Conservation (phyloP, 345 rosid species). For the Dimocarpus longan region DNA sequence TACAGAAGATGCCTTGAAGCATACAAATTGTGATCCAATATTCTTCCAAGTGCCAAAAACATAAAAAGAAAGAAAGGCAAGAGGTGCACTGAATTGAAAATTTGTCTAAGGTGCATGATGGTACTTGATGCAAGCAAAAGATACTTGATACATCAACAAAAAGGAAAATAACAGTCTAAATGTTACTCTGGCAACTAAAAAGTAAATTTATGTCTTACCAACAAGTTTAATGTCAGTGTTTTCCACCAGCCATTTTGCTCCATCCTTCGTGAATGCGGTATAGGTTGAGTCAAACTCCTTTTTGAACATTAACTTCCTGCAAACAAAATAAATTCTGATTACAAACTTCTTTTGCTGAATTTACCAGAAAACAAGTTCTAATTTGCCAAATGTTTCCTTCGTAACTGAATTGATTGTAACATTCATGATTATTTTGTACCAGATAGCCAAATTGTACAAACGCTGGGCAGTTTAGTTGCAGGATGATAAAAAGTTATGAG, state of each 20-base stretch:
- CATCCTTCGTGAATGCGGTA: slow-evolving; percentile 76
- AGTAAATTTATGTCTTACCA: slow-evolving; percentile 41
- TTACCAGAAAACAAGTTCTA: not conserved
- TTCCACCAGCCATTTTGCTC: slow-evolving; percentile 86
- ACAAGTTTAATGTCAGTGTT: slow-evolving; percentile 83
- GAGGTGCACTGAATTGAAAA: too few species aligned
- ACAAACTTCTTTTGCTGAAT: not conserved
- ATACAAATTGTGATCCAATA: too few species aligned
- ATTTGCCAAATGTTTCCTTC: too few species aligned
- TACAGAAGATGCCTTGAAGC: too few species aligned
- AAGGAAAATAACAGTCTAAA: not conserved
- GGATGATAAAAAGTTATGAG: not conserved
- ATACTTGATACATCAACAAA: too few species aligned
- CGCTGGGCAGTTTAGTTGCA: not conserved
- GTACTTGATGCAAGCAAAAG: too few species aligned
- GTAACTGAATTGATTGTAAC: not conserved
- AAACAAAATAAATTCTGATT: slow-evolving; percentile 6
- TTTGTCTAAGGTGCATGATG: too few species aligned
- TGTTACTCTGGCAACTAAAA: not conserved
- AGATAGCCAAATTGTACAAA: not conserved
- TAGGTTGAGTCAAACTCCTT: slow-evolving; percentile 74
- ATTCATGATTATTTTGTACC: not conserved
- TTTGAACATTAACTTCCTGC: slow-evolving; percentile 77
- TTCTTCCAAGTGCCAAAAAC: too few species aligned
- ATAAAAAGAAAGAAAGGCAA: too few species aligned